phyloP scores from a whole-genome alignment of 768 basidiomycete genomes.

The Clathrus columnatus region DNA sequence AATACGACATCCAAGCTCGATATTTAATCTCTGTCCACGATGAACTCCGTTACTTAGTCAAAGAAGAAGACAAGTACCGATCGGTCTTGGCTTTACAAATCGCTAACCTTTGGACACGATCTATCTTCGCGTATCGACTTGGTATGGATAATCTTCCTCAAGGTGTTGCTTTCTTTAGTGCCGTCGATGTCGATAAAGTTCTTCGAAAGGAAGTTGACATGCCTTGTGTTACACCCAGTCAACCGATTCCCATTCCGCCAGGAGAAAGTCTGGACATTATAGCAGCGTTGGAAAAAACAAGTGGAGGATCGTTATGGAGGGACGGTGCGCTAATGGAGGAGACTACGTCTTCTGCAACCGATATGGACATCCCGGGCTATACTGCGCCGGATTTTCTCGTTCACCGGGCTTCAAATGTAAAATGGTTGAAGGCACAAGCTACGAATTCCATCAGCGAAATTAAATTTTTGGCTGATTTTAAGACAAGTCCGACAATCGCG shows the following conservation, averaged over 20 bases:
- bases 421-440: conserved; percentile 72
- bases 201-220: conserved; percentile 94
- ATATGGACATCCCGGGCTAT: conserved; percentile 43
- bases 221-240: conserved; percentile 91
- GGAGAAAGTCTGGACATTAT: conserved; percentile 82
- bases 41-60: conserved; percentile 89
- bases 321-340: conserved; percentile 48
- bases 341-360: conserved; percentile 14
- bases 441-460: conserved; percentile 64
- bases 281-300: conserved; percentile 55
- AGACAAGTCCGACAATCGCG: neutral
- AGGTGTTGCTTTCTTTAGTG: conserved; percentile 94
- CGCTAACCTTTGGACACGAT: conserved; percentile 91
- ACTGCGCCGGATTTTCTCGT: conserved; percentile 47
- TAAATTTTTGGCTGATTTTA: conserved; percentile 48
- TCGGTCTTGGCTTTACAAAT: conserved; percentile 88
- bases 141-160: conserved; percentile 96
- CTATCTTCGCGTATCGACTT: conserved; percentile 83
- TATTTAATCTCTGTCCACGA: conserved; percentile 97
- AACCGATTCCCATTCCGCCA: conserved; percentile 69
- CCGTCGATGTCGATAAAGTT: conserved; percentile 86
- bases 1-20: conserved; percentile 79
- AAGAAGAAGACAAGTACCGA: conserved; percentile 84
- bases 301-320: conserved; percentile 55
- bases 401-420: conserved; percentile 54